phyloP scores from a whole-genome alignment of 305 asterid genomes.

The Plantago rigida region DNA sequence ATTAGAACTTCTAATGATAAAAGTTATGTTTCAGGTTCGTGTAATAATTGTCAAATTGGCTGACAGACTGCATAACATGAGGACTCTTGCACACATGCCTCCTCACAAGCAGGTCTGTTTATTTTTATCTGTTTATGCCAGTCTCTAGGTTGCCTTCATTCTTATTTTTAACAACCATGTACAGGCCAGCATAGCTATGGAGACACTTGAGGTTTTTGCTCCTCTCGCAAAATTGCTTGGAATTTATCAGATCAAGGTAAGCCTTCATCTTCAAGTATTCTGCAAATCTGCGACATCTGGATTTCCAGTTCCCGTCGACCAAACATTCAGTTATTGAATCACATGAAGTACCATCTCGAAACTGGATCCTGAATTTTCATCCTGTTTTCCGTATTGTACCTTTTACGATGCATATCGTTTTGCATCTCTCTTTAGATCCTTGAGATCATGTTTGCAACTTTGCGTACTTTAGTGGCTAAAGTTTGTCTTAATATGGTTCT shows the following conservation, averaged over 20 bases:
- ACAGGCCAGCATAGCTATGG: constrained; percentile 86
- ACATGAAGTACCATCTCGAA: too few species aligned
- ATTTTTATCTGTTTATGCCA: constrained; percentile 17
- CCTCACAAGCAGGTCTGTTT: constrained; percentile 75
- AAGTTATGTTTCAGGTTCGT: constrained; percentile 58
- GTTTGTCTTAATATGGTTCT: neutral
- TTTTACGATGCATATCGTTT: too few species aligned
- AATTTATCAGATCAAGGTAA: constrained; percentile 84
- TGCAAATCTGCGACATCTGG: neutral
- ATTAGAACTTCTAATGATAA: constrained; percentile 23
- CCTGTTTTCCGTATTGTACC: too few species aligned
- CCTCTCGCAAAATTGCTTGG: constrained; percentile 91
- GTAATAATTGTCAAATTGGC: constrained; percentile 90
- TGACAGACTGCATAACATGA: constrained; percentile 88
- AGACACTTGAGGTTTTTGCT: constrained; percentile 91
- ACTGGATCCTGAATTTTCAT: too few species aligned
- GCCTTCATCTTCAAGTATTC: constrained; percentile 5
- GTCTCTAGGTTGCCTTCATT: constrained; percentile 18
- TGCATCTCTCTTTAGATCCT: neutral
- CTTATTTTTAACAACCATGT: constrained; percentile 23
- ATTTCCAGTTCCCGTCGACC: too few species aligned
- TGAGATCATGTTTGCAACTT: too few species aligned
- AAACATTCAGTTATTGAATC: too few species aligned
- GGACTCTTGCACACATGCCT: constrained; percentile 95
- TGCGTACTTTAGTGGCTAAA: neutral